Percentiles rank a stretch among this genome's conserved stretches.
Conservation (phyloP, 148 eudicot species). For the Rhododendron mucronatum region DNA sequence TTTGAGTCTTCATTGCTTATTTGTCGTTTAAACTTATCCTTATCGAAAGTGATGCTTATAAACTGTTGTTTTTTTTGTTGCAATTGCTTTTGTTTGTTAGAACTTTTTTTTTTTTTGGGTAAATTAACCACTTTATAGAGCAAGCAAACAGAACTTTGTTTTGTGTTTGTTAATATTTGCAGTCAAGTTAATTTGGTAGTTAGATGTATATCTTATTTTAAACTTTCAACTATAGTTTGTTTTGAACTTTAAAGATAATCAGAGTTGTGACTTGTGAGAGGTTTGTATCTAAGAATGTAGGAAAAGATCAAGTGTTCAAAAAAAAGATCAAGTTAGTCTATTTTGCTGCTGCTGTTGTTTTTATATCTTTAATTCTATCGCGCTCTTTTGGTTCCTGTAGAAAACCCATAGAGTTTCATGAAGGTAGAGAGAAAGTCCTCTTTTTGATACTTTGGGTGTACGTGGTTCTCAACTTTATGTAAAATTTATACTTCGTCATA, state of each 20-base stretch:
- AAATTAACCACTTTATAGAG: too few species aligned
- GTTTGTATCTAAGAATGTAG: background rate
- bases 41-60: background rate
- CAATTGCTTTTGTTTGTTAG: background rate
- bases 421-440: background rate
- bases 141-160: background rate
- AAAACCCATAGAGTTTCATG: background rate
- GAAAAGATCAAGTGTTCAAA: background rate
- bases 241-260: background rate
- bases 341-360: background rate
- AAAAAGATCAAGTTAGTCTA: background rate
- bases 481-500: background rate
- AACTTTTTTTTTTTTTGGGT: background rate
- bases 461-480: background rate
- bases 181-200: background rate
- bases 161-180: background rate
- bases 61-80: background rate
- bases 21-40: background rate
- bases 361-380: background rate
- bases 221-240: background rate
- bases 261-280: background rate
- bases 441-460: background rate
- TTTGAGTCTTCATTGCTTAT: background rate
- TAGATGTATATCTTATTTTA: background rate
- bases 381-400: background rate